These are phyloP conservation scores for Hirsutella rhossiliensis DNA, from an alignment of 2,329 filamentous ascomycete genomes.

Conservation along the genomic window DNA sequence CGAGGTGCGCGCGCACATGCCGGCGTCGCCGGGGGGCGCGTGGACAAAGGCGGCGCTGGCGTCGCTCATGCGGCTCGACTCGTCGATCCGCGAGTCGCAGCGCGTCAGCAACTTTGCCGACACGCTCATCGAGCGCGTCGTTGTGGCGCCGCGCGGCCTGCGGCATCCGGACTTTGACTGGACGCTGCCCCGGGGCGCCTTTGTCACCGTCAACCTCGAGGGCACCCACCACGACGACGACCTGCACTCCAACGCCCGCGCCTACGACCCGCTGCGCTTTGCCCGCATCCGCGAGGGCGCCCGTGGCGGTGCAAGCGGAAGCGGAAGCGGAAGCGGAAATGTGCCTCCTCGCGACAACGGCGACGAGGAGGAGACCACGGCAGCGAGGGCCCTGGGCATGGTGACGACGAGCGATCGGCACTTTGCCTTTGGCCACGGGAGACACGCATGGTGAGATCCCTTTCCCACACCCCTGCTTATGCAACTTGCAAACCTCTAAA, in stretches of 20 bases:
- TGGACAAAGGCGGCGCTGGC: conserved; percentile 35
- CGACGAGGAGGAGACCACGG: background rate
- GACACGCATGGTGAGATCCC: conserved; percentile 31
- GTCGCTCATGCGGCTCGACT: conserved; percentile 33
- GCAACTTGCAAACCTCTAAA: no score
- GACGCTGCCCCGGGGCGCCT: conserved; percentile 26
- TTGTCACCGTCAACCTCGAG: conserved; percentile 30
- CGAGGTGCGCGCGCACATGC: conserved; percentile 21
- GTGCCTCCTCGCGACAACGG: background rate
- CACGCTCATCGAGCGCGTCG: conserved; percentile 33
- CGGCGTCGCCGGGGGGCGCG: conserved; percentile 16
- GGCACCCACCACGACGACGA: conserved; percentile 34
- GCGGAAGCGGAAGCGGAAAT: conserved; percentile 17
- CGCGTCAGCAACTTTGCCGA: conserved; percentile 33
- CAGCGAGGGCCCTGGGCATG: conserved; percentile 26
- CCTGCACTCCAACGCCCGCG: conserved; percentile 26
- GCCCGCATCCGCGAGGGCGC: conserved; percentile 27
- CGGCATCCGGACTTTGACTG: conserved; percentile 20
- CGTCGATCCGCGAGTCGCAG: conserved; percentile 40
- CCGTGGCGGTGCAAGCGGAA: no score
- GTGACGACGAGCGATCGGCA: conserved; percentile 39
- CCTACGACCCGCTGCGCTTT: conserved; percentile 38
- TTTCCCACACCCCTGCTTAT: no score
- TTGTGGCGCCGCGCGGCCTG: conserved; percentile 30
- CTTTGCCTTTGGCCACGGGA: conserved; percentile 44